Evolutionary conservation across 352 stramenopile genomes (phyloP).

Genomic region (Globisporangium perplexum): DNA sequence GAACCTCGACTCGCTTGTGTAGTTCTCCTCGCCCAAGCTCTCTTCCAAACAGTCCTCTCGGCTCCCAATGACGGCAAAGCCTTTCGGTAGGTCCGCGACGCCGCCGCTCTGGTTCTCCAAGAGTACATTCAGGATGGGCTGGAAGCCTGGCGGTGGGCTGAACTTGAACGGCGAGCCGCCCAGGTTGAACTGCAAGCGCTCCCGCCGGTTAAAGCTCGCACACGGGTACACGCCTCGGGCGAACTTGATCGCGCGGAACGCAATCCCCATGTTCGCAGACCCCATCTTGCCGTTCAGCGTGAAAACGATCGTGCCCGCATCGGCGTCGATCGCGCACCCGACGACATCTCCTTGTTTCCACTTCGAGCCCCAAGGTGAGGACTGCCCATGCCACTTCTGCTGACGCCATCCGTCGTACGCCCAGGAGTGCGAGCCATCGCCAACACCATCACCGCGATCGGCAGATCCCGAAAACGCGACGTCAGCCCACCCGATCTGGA

Average conservation of each 20-base stretch:
- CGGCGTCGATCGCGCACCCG: constrained; percentile 84
- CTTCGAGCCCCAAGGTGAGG: constrained; percentile 81
- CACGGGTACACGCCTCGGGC: constrained; percentile 80
- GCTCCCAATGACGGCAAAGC: constrained; percentile 71
- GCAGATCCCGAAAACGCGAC: constrained; percentile 84
- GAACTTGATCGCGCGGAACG: constrained; percentile 81
- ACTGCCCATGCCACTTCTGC: constrained; percentile 88
- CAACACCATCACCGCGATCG: constrained; percentile 88
- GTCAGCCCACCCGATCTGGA: constrained; percentile 93
- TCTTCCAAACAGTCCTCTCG: constrained; percentile 84
- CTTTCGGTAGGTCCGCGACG: constrained; percentile 45
- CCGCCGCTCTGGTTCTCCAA: constrained; percentile 24
- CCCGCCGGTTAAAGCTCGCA: constrained; percentile 83
- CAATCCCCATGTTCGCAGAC: constrained; percentile 81
- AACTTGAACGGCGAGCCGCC: constrained; percentile 79
- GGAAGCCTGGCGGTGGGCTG: constrained; percentile 64
- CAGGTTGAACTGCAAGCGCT: constrained; percentile 86
- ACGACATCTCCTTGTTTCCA: constrained; percentile 92
- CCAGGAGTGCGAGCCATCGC: constrained; percentile 90
- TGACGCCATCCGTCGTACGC: constrained; percentile 91
- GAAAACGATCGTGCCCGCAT: constrained; percentile 88
- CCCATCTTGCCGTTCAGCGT: constrained; percentile 89
- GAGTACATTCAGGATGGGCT: constrained; percentile 70
- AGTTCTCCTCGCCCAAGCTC: constrained; percentile 79
- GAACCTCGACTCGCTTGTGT: constrained; percentile 68